Conservation (phyloP, 805 yeast genomes). For the Soucietia sequanensis region DNA sequence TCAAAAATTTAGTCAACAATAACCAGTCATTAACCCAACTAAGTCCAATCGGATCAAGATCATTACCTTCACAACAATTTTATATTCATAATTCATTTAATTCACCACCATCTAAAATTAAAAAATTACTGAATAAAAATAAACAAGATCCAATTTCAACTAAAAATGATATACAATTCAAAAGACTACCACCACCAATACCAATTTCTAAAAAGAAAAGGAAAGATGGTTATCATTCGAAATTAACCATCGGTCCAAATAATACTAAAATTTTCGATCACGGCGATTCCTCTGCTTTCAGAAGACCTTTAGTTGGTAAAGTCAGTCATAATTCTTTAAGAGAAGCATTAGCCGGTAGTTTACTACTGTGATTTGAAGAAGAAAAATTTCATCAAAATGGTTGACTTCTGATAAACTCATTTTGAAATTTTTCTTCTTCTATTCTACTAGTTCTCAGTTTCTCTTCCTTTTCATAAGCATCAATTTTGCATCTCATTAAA, state of each 20-base stretch:
- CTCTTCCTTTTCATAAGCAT: too few relatives aligned
- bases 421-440: too few relatives aligned
- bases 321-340: slow-evolving; percentile 48
- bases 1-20: slow-evolving; percentile 20
- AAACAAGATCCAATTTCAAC: slow-evolving; percentile 20
- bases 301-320: slow-evolving; percentile 33
- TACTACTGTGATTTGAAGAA: too few relatives aligned
- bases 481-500: too few relatives aligned
- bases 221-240: slow-evolving; percentile 39
- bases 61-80: neutral
- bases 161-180: slow-evolving; percentile 25
- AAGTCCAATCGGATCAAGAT: neutral
- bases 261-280: slow-evolving; percentile 41
- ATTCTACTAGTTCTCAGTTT: too few relatives aligned
- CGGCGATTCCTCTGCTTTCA: slow-evolving; percentile 40
- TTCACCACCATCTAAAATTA: slow-evolving; percentile 1
- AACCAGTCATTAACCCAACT: neutral
- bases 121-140: neutral
- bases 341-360: slow-evolving; percentile 45
- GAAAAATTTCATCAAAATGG: too few relatives aligned
- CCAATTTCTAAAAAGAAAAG: slow-evolving; percentile 10
- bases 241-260: slow-evolving; percentile 41
- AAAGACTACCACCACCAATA: slow-evolving; percentile 29
- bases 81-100: neutral
- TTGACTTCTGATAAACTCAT: too few relatives aligned